Percentiles rank a stretch among this genome's conserved stretches.
phyloP scores from a whole-genome alignment of 129 eudicot species.

The Cynara cardunculus region DNA sequence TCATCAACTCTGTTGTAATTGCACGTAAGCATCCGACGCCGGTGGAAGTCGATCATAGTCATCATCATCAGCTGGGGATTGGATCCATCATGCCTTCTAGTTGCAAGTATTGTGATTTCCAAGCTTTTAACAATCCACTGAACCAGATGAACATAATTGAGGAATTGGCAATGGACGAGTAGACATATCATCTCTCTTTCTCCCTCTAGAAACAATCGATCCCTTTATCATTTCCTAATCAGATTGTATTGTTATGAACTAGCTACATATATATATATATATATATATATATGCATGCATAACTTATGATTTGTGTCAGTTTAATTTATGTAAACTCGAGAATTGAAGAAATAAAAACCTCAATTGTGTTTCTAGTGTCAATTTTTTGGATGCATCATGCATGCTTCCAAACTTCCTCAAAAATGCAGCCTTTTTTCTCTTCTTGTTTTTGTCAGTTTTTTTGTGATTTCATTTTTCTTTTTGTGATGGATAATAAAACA shows the following conservation, averaged over 20 bases:
- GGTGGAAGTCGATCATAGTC: constrained; percentile 9
- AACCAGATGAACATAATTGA: constrained; percentile 49
- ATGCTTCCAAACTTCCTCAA: not conserved
- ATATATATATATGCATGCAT: constrained; percentile 14
- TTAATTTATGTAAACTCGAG: constrained; percentile 14
- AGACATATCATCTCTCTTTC: constrained; percentile 10
- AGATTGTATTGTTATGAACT: not conserved
- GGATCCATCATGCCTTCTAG: constrained; percentile 35
- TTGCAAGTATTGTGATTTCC: constrained; percentile 71
- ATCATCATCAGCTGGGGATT: constrained; percentile 36
- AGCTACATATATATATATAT: constrained; percentile 3
- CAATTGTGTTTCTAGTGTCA: constrained; percentile 9
- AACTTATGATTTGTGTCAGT: constrained; percentile 4
- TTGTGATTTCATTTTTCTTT: not conserved
- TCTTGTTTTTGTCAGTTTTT: not conserved
- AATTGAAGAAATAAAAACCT: constrained; percentile 9
- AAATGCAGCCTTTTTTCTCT: not conserved
- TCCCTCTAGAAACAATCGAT: not conserved
- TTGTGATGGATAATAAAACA: not conserved
- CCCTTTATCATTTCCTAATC: constrained; percentile 9
- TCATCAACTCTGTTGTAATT: constrained; percentile 81
- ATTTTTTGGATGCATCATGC: not conserved
- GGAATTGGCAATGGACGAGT: constrained; percentile 63
- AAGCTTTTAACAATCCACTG: constrained; percentile 44
- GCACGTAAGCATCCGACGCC: constrained; percentile 41